A percentile compares a stretch with the other conserved stretches of the same genome.
Evolutionary conservation across 768 basidiomycete species (phyloP).

Genomic region (Pisolithus microcarpus): DNA sequence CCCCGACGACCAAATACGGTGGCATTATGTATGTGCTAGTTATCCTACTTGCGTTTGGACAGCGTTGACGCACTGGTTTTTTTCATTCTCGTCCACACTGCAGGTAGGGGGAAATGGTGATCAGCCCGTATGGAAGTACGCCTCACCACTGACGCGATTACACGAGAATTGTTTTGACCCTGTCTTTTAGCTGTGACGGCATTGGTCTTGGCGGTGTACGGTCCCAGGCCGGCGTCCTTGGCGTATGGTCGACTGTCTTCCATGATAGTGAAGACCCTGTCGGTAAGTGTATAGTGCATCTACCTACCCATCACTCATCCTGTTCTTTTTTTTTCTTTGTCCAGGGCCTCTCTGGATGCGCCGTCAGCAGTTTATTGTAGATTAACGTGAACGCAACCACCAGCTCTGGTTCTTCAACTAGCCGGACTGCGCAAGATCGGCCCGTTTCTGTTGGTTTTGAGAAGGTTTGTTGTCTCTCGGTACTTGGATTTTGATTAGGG

Average conservation of each 20-base stretch:
- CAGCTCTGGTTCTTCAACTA: too few relatives aligned
- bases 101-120: neutral
- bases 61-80: conserved; percentile 4
- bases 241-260: conserved; percentile 42
- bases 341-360: conserved; percentile 27
- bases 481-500: too few relatives aligned
- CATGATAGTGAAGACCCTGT: conserved; percentile 44
- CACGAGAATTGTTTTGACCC: neutral
- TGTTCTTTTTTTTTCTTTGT: neutral
- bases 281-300: conserved; percentile 22
- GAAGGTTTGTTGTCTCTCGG: too few relatives aligned
- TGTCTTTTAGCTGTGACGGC: conserved; percentile 45
- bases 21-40: conserved; percentile 50
- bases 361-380: conserved; percentile 17
- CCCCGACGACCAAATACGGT: conserved; percentile 49
- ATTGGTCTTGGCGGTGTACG: conserved; percentile 55
- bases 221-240: conserved; percentile 54
- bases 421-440: too few relatives aligned
- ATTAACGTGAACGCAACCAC: conserved; percentile 9
- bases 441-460: too few relatives aligned
- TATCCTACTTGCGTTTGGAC: neutral
- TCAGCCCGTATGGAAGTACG: conserved; percentile 52
- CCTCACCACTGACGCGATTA: neutral
- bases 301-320: neutral
- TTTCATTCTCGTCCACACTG: neutral